A percentile compares a stretch with the other conserved stretches of the same genome.
These are phyloP conservation scores for Tuber umbilicatum DNA, from an alignment of 495 filamentous ascomycete species.

Conservation along the genomic window DNA sequence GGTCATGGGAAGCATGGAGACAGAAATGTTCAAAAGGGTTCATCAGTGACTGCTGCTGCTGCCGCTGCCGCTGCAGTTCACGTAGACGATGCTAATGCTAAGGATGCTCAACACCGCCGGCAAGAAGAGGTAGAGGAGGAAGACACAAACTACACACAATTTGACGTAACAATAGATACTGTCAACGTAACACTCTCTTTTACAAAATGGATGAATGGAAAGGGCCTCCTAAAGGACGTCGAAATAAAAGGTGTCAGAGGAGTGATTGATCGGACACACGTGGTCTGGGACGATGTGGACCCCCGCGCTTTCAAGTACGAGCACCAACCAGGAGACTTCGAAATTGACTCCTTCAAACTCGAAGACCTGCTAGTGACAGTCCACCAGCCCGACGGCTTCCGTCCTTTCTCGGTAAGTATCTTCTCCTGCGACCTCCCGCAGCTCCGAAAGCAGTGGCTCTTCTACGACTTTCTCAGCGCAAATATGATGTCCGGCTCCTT, in stretches of 20 bases:
- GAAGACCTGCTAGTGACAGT: conserved; percentile 87
- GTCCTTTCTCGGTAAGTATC: conserved; percentile 89
- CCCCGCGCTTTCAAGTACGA: conserved; percentile 81
- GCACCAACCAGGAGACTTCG: conserved; percentile 88
- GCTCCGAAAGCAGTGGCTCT: conserved; percentile 89
- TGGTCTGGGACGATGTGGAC: conserved; percentile 66
- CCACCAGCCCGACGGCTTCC: conserved; percentile 81
- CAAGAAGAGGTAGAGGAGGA: conserved; percentile 55
- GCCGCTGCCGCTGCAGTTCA: conserved; percentile 70
- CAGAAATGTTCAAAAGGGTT: conserved; percentile 82
- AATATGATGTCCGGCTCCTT: conserved; percentile 94
- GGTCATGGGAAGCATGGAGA: conserved; percentile 55
- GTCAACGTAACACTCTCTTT: conserved; percentile 98
- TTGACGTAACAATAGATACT: conserved; percentile 87
- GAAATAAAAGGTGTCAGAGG: conserved; percentile 93
- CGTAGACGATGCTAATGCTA: conserved; percentile 44
- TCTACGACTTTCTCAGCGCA: conserved; percentile 93
- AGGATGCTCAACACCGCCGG: conserved; percentile 20
- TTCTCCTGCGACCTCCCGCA: conserved; percentile 91
- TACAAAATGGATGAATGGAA: conserved; percentile 94
- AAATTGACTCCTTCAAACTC: conserved; percentile 92
- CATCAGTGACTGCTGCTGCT: conserved; percentile 74
- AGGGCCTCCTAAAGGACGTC: conserved; percentile 82
- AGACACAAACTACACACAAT: conserved; percentile 95
- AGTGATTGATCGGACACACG: conserved; percentile 81